A percentile compares a stretch with the other conserved stretches of the same genome.
Evolutionary conservation across 1,139 yeast species (phyloP).

Genomic region (Geotrichum histeridarum): DNA sequence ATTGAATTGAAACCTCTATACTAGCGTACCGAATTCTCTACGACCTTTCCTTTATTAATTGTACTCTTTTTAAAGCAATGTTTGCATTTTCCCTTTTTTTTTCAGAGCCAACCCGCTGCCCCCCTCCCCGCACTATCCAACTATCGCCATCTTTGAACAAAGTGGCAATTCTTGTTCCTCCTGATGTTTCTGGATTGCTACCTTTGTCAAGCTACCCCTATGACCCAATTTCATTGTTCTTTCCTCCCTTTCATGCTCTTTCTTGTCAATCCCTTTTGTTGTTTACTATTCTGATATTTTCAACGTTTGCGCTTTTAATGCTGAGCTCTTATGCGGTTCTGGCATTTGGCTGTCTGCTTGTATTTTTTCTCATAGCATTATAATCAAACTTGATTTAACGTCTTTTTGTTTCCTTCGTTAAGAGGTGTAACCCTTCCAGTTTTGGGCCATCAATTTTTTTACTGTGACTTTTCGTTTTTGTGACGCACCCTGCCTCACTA

Average conservation of each 20-base stretch:
- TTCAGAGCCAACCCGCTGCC: no score
- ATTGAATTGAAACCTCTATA: not conserved
- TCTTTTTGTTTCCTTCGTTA: no score
- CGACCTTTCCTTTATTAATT: not conserved
- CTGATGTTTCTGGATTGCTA: not conserved
- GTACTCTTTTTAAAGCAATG: not conserved
- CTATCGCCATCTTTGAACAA: no score
- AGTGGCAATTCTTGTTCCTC: no score
- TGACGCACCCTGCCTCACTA: no score
- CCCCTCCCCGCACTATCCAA: no score
- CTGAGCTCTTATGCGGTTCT: conserved; percentile 5
- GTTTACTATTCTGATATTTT: not conserved
- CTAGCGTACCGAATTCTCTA: not conserved
- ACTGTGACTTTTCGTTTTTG: no score
- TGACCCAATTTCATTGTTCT: not conserved
- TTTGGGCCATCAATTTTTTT: no score
- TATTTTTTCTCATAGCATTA: not conserved
- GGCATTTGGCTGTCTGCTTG: not conserved
- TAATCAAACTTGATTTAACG: not conserved
- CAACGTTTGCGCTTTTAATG: conserved; percentile 4
- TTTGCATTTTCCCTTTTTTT: not conserved
- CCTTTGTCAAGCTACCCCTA: not conserved
- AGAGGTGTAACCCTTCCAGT: no score
- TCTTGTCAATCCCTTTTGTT: not conserved
- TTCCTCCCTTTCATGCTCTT: not conserved